Percentiles rank a stretch among this genome's conserved stretches.
Conservation (phyloP, 345 rosid genomes). For the Sonneratia alba region DNA sequence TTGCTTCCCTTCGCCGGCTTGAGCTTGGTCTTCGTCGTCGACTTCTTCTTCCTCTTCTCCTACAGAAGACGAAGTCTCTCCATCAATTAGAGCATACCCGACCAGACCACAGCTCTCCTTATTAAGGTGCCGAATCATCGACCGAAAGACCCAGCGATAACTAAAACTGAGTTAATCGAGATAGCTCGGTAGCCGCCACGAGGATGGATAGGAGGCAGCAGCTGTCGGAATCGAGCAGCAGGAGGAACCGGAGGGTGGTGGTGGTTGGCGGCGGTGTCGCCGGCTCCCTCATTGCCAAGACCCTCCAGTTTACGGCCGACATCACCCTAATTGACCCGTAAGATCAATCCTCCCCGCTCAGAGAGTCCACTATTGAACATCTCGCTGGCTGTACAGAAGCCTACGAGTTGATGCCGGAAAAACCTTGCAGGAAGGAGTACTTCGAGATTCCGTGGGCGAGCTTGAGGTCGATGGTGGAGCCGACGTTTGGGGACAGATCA, state of each 20-base stretch:
- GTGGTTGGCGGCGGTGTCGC: constrained; percentile 39
- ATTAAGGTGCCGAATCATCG: background rate
- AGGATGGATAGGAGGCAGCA: background rate
- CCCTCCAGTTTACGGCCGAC: constrained; percentile 31
- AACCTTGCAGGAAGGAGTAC: constrained; percentile 49
- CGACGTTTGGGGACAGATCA: constrained; percentile 30
- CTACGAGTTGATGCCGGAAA: background rate
- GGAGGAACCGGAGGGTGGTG: constrained; percentile 20
- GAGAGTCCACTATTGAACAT: too few relatives aligned
- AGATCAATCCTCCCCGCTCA: background rate
- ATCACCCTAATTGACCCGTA: constrained; percentile 38
- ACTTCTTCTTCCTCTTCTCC: background rate
- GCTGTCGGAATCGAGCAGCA: background rate
- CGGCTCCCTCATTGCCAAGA: constrained; percentile 32
- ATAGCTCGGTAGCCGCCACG: background rate
- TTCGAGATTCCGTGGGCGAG: constrained; percentile 62
- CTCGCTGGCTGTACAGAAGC: background rate
- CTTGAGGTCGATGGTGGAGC: constrained; percentile 43
- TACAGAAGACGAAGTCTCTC: background rate
- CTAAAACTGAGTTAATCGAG: background rate
- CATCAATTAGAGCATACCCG: background rate
- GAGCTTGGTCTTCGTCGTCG: background rate
- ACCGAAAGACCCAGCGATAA: background rate
- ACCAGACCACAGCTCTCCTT: background rate
- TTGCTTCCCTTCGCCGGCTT: background rate